These are phyloP conservation scores for Drosera spatulata DNA, from an alignment of 179 eudicot genomes.

Conservation along the genomic window DNA sequence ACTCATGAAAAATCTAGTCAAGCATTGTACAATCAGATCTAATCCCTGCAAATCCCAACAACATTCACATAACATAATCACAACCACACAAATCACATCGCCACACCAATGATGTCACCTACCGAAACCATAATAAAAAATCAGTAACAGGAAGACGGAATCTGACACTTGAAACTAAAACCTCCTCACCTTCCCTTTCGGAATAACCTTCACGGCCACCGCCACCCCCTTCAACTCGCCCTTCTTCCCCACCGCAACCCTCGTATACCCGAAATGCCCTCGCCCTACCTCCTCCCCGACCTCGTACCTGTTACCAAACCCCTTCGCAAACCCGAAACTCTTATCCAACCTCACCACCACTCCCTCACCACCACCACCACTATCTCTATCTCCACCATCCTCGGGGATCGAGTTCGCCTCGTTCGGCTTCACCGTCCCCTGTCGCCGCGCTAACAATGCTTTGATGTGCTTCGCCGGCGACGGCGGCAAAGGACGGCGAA, in stretches of 20 bases:
- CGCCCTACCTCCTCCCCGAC: constrained; percentile 79
- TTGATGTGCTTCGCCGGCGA: constrained; percentile 14
- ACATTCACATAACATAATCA: constrained; percentile 11
- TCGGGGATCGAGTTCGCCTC: constrained; percentile 31
- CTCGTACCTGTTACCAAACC: constrained; percentile 42
- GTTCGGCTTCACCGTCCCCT: constrained; percentile 41
- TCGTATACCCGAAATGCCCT: constrained; percentile 91
- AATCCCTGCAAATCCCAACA: constrained; percentile 31
- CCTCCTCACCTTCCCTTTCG: constrained; percentile 55
- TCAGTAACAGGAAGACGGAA: background rate
- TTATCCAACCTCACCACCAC: constrained; percentile 40
- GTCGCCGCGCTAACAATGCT: constrained; percentile 33
- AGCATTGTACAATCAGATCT: constrained; percentile 35
- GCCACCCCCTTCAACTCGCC: constrained; percentile 55
- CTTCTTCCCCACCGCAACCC: constrained; percentile 52
- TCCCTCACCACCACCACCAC: constrained; percentile 23
- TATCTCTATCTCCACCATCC: constrained; percentile 11
- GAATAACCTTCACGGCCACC: constrained; percentile 81
- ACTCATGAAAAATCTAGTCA: constrained; percentile 1
- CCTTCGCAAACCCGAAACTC: constrained; percentile 68
- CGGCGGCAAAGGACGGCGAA: constrained; percentile 49
- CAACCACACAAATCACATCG: background rate
- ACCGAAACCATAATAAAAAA: background rate
- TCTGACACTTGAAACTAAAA: background rate
- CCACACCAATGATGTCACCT: background rate